Conservation (phyloP, 2,329 filamentous ascomycete species). For the Tetracladium maxilliforme region DNA sequence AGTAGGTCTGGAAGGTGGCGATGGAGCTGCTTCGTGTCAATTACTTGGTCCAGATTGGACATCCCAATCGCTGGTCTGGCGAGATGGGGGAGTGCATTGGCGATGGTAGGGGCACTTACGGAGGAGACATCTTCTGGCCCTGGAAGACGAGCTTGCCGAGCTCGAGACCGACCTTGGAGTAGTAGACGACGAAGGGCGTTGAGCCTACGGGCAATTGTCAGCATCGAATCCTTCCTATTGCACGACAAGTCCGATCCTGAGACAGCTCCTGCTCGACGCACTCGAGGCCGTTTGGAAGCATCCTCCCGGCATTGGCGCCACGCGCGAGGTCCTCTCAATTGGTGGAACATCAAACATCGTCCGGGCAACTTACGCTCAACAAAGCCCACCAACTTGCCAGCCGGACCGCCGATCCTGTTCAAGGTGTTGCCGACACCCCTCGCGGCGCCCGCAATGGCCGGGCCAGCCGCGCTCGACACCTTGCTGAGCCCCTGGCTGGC, state of each 20-base stretch:
- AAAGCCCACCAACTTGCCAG: constrained; percentile 63
- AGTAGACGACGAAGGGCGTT: constrained; percentile 80
- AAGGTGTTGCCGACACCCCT: constrained; percentile 51
- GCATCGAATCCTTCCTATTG: constrained; percentile 1
- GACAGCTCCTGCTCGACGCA: background rate
- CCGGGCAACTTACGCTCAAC: constrained; percentile 72
- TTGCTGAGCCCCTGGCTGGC: constrained; percentile 71
- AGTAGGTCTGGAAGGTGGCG: constrained; percentile 75
- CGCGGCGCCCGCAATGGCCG: constrained; percentile 60
- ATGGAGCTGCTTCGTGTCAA: constrained; percentile 39
- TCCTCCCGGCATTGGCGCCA: too few species aligned
- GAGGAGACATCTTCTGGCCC: constrained; percentile 82
- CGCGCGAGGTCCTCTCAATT: too few species aligned
- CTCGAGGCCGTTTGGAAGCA: constrained; percentile 1
- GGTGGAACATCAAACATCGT: too few species aligned
- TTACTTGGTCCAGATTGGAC: constrained; percentile 1
- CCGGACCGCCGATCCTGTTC: constrained; percentile 68
- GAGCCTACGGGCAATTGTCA: constrained; percentile 44
- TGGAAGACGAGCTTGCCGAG: constrained; percentile 76
- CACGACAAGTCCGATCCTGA: constrained; percentile 1
- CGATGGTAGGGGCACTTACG: constrained; percentile 47
- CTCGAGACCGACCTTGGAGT: constrained; percentile 79
- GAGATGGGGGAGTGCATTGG: constrained; percentile 2
- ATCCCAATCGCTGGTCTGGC: constrained; percentile 3
- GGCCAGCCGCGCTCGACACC: constrained; percentile 67